A percentile compares a stretch with the other conserved stretches of the same genome.
These are phyloP conservation scores for Raphanus hybrid DNA, from an alignment of 441 rosid genomes.

Conservation along the genomic window DNA sequence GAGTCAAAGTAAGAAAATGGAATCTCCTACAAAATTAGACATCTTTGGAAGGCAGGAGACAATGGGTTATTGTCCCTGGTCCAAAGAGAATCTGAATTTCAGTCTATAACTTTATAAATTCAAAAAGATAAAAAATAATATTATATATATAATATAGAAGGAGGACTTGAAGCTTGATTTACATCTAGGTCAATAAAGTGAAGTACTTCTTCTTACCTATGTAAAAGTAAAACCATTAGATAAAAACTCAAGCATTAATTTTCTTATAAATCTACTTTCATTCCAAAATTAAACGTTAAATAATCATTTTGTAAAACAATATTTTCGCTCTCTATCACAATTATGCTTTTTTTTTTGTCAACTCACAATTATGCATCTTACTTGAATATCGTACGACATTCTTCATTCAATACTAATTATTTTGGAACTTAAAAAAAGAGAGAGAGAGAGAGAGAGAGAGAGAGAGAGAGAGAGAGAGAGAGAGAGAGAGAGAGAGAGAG, in stretches of 20 bases:
- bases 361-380: background rate
- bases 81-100: background rate
- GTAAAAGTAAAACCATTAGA: background rate
- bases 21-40: background rate
- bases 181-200: background rate
- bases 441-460: no score
- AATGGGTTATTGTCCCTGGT: background rate
- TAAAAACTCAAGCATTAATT: background rate
- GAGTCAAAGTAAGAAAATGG: background rate
- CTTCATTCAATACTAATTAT: conserved; percentile 13
- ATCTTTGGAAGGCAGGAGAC: background rate
- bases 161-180: background rate
- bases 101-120: background rate
- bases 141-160: background rate
- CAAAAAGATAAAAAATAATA: background rate
- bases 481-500: no score
- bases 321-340: background rate
- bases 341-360: no score
- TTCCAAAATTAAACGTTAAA: background rate
- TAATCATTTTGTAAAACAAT: background rate
- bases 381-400: background rate
- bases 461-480: no score
- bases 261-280: background rate
- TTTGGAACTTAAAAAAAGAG: background rate
- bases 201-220: background rate